Base-by-base conservation (phyloP, 352 stramenopile species). In the Globisporangium polare region DNA sequence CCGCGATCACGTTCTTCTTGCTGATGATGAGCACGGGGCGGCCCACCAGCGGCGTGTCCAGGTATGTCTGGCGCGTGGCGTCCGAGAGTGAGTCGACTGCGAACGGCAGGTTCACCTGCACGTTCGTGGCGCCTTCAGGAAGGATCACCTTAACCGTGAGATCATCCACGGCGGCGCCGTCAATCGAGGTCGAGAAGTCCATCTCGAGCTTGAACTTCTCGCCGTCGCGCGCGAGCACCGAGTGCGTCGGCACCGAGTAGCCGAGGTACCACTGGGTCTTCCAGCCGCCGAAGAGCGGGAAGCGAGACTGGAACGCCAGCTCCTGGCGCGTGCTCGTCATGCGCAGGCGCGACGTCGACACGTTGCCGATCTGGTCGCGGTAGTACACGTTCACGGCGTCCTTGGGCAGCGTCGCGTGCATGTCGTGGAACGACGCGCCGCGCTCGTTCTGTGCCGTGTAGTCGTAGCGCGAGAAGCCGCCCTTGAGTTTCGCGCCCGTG, bases 361-460 rank as follows among this genome's bases (percentile, higher is more conserved):
- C 83, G 65, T 96, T 96, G 43, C 88, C 88, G 54, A 96, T 96
- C 71, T 94, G 82, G 73, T 96, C 88, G 60, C 88, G 86, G 70
- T 96, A 96, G 75, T 96, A 96, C 49, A 96, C 82, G 62, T 94
- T 94, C 9, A 90, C 77, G 24, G 86, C 85, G 50, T 95, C 73
- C 39, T 77, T 80, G 4, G 88, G 88, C 52, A 96, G 63, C 37
- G 78, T 50, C 46, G 86, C 85, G 45, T 71, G 60, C 63, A 96
- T 71, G 58, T 88, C 77, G 53, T 91, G 67, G 67, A 95, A 96
- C 50, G 85, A 95, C 41, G 86, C 83, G 29, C 83, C 81, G 33
- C 64, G 72, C 47, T 83, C 72, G 65, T 83, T 72, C 43, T 84
- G 70, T 62, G 80, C 66, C 52, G 83, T 72, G 66, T 96, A 96